Evolutionary conservation across 441 rosid genomes (phyloP), one percentile per base, ranked within the genome.

Genomic region (Lepidium campestre): DNA sequence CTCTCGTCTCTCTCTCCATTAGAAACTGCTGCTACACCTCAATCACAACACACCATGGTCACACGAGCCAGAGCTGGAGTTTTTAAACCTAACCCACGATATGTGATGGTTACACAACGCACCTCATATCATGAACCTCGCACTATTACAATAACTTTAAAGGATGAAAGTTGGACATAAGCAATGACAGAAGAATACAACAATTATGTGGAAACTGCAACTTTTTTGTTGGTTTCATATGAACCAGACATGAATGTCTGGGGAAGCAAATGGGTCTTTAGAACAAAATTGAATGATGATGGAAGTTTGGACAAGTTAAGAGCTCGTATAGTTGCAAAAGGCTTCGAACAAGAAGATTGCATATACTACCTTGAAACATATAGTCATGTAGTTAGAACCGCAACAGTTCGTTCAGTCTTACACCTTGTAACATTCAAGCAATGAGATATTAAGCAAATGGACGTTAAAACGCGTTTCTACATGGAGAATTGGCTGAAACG

Each of bases 151-250:
- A 1, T 8, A 6, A 2, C 8, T 1, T 27, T 27, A 6, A 27
- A 27, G 4, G 8, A 27, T 27, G 8, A 27, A 0, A 8, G 8
- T 0, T 27, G 32, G 32, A 27, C 32, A 27, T 0, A 2, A 25
- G 82, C 56, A 75, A 44, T 13, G 12, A 11, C 5, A 76, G 77
- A 7, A 62, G 25, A 23, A 4, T 2, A 4, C 61, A 53, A 57
- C 76, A 83, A 7, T 13, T 15, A 12, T 5, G 1, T 2, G 2
- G 12, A 15, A 1, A 17, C 48, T 1, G 1, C 10, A 4, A 45
- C 48, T 3, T 44, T 5, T 19, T 10, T 2, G n/a, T 1, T 44
- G 0, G 48, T 44, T 0, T 23, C 48, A 0, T 23, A 1, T 6
- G 18, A 2, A 1, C 20, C 8, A 17, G 12, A 44, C 4, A 18